phyloP scores from a whole-genome alignment of 495 filamentous ascomycete species.

The Sphaerosporella brunnea region DNA sequence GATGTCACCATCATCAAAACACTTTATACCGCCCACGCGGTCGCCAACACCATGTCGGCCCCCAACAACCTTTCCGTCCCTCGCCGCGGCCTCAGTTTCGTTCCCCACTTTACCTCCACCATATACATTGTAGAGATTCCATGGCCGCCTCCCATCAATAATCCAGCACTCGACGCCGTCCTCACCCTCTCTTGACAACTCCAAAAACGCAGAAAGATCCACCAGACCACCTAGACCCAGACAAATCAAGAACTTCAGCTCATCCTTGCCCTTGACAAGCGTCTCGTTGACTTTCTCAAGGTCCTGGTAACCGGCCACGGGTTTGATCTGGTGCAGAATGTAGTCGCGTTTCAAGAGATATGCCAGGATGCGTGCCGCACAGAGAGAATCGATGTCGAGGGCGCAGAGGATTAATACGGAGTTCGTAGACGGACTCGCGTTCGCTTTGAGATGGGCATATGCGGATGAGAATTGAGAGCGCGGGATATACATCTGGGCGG shows the following conservation, averaged over 20 bases:
- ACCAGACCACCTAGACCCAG: slow-evolving; percentile 82
- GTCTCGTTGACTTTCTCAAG: slow-evolving; percentile 34
- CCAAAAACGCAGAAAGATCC: slow-evolving; percentile 58
- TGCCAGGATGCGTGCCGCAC: slow-evolving; percentile 86
- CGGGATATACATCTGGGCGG: slow-evolving; percentile 69
- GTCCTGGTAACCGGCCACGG: slow-evolving; percentile 81
- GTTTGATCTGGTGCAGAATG: slow-evolving; percentile 94
- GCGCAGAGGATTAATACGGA: slow-evolving; percentile 85
- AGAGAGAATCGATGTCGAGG: slow-evolving; percentile 87
- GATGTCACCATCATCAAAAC: slow-evolving; percentile 88
- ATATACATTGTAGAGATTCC: slow-evolving; percentile 91
- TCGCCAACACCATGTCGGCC: slow-evolving; percentile 37
- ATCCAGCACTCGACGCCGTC: slow-evolving; percentile 85
- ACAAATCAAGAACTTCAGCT: slow-evolving; percentile 52
- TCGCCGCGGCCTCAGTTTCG: slow-evolving; percentile 33
- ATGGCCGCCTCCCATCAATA: slow-evolving; percentile 75
- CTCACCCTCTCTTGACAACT: slow-evolving; percentile 40
- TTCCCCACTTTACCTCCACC: slow-evolving; percentile 41
- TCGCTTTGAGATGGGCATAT: slow-evolving; percentile 67
- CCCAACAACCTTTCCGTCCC: slow-evolving; percentile 33
- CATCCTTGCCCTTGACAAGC: slow-evolving; percentile 20
- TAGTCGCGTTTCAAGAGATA: slow-evolving; percentile 86
- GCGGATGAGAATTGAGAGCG: slow-evolving; percentile 73
- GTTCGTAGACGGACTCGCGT: slow-evolving; percentile 65
- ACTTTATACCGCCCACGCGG: slow-evolving; percentile 23